Base-by-base conservation (phyloP, 306 rosid species). In the Ammopiptanthus mongolicus region DNA sequence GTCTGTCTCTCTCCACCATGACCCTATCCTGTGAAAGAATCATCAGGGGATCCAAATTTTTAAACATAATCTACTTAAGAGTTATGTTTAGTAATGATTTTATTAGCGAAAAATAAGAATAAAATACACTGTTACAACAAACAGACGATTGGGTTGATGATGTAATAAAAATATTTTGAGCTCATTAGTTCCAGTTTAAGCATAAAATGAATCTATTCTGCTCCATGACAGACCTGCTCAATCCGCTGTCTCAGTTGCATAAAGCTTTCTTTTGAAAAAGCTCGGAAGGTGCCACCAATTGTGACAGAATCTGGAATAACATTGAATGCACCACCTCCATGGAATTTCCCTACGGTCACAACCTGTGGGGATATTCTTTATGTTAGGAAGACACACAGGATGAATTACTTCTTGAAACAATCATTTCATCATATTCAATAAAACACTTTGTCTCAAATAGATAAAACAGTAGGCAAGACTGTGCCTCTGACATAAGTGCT, bases 261-360 rank as follows among this genome's bases (percentile, higher is more conserved):
- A 18, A 90, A 69, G 71, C 88, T 84, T 69, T 85, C 86, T 42
- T 34, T 81, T 5, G 91, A 84, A 83, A 96, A 92, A 51, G 97
- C 93, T 44, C 97, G 95, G 83, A 96, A 96, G 52, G 98, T 96
- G 69, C 99, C 99, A 4, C 97, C 98, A 63, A 96, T 86, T 23
- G 91, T 84, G 70, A 96, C 99, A 23, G 96, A 96, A 83, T 96
- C 98, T 37, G 99, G 99, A 82, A 96, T 92, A 55, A 96, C 97
- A 75, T 95, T 96, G 82, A 90, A 89, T 29, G 98, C 99, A 15
- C 84, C 93, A 60, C 98, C 99, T 80, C 98, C 99, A 84, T 90
- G 93, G 78, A 96, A 85, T 73, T 86, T 92, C 11, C 84, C 98
- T 14, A 92, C 97, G 0, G 99, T 96, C 48, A 96, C 83, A 23